Evolutionary conservation across 2,329 filamentous ascomycete genomes (phyloP).

Genomic region (Xylariaceae sp.): DNA sequence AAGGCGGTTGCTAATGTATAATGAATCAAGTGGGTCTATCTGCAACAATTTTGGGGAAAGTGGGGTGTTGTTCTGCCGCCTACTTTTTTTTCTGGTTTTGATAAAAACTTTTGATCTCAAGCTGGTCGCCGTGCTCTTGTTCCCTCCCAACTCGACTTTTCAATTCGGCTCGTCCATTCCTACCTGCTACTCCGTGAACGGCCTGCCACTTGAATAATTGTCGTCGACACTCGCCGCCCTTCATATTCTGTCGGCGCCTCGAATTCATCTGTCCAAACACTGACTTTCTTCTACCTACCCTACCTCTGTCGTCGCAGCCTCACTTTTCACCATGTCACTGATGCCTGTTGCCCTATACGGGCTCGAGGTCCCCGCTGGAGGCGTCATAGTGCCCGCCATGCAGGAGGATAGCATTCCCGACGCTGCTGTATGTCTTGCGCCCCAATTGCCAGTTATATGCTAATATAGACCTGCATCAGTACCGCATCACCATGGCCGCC

Average conservation of each 20-base stretch:
- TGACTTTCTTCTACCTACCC: conserved; percentile 9
- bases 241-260: too few relatives aligned
- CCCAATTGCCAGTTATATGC: conserved; percentile 9
- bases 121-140: conserved; percentile 1
- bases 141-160: conserved; percentile 9
- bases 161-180: neutral
- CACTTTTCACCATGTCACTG: conserved; percentile 46
- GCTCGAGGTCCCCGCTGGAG: conserved; percentile 82
- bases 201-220: too few relatives aligned
- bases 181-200: too few relatives aligned
- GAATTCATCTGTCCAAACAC: neutral
- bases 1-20: too few relatives aligned
- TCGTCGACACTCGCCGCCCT: too few relatives aligned
- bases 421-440: conserved; percentile 63
- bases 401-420: conserved; percentile 61
- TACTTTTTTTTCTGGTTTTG: conserved; percentile 15
- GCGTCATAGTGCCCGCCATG: conserved; percentile 74
- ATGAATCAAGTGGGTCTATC: conserved; percentile 7
- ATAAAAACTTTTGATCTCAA: conserved; percentile 16
- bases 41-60: conserved; percentile 22
- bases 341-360: conserved; percentile 80
- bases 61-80: conserved; percentile 22
- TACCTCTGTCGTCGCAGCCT: conserved; percentile 6
- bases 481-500: conserved; percentile 97
- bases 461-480: conserved; percentile 50